Base-by-base conservation (phyloP, 1,284 basidiomycete species). In the Cutaneotrichosporon spelunceum region DNA sequence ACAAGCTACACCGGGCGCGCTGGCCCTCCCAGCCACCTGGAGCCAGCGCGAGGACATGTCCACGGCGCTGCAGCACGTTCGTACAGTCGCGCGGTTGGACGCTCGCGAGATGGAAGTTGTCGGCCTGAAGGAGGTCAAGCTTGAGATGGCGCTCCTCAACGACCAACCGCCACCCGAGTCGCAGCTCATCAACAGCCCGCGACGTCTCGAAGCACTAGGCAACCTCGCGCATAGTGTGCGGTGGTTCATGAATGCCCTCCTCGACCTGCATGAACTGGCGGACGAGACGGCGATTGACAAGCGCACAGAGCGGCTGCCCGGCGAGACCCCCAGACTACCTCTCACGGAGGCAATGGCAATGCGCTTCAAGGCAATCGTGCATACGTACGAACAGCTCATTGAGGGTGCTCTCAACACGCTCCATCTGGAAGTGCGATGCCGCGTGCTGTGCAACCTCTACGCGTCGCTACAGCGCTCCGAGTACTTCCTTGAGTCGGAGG, bases 351-450 rank as follows among this genome's bases (percentile, higher is more conserved):
- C 93, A 63, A 95, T 94, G 92, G 83, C 87, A 7, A 75, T 92
- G 64, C 91, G 92, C 30, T 95, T 93, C 80, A 88, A 93, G 72
- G 88, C 93, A 0, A 82, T 98, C 48, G 82, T 95, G 39, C 87
- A 88, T 76, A 95, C 93, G 2, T 99, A 93, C 70, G 86, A 88
- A 59, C 90, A 93, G 69, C 83, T 99, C 6, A 87, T 91, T 3
- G 87, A 90, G 70, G 84, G 92, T 62, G 87, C 98, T 54, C 81
- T 98, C 45, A 88, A 91, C 75, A 95, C 91, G 3, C 86, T 99
- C 54, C 86, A 93, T 19, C 85, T 93, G 55, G 95, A 99, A 74
- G 81, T 97, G 48, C 86, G 95, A 2, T 90, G 92, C 73, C 86
- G 93, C 49, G 85, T 87, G 1, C 87, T 94, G 45, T 87, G 90